Percentiles rank a stretch among this genome's conserved stretches.
Evolutionary conservation across 352 stramenopile genomes (phyloP).

Genomic region (Pythium utonaiense): DNA sequence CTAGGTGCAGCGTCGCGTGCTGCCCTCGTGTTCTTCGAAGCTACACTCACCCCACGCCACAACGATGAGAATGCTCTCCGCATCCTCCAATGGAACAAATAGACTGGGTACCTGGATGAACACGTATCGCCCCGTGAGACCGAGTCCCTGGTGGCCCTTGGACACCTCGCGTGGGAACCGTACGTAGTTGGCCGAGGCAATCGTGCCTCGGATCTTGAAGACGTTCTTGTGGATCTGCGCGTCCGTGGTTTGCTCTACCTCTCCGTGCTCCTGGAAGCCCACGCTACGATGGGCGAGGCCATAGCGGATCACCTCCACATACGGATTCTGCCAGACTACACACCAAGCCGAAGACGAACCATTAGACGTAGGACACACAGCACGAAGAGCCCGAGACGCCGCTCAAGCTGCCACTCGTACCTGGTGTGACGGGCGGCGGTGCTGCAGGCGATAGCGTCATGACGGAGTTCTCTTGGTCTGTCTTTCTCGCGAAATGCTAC

Average conservation of each 20-base stretch:
- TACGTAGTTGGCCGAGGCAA: conserved; percentile 73
- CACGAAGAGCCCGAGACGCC: too few relatives aligned
- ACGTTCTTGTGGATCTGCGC: conserved; percentile 72
- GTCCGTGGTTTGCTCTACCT: conserved; percentile 70
- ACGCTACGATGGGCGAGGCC: conserved; percentile 56
- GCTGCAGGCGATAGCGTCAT: background rate
- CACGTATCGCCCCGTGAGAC: conserved; percentile 59
- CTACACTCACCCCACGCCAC: conserved; percentile 7
- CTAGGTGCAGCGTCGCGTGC: conserved; percentile 62
- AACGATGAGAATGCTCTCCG: background rate
- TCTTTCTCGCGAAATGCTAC: background rate
- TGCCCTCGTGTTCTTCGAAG: conserved; percentile 36
- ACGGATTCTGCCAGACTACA: conserved; percentile 82
- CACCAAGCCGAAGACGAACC: background rate
- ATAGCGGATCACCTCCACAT: conserved; percentile 83
- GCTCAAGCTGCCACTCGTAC: conserved; percentile 6
- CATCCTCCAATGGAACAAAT: background rate
- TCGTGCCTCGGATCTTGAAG: conserved; percentile 66
- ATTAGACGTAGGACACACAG: background rate
- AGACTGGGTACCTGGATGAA: conserved; percentile 76
- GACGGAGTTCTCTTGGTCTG: background rate
- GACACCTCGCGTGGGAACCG: conserved; percentile 56
- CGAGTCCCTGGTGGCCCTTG: conserved; percentile 51
- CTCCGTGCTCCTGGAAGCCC: conserved; percentile 51
- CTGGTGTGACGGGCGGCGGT: conserved; percentile 3